phyloP scores from a whole-genome alignment of 441 rosid genomes.

The Adansonia madagascariensis region DNA sequence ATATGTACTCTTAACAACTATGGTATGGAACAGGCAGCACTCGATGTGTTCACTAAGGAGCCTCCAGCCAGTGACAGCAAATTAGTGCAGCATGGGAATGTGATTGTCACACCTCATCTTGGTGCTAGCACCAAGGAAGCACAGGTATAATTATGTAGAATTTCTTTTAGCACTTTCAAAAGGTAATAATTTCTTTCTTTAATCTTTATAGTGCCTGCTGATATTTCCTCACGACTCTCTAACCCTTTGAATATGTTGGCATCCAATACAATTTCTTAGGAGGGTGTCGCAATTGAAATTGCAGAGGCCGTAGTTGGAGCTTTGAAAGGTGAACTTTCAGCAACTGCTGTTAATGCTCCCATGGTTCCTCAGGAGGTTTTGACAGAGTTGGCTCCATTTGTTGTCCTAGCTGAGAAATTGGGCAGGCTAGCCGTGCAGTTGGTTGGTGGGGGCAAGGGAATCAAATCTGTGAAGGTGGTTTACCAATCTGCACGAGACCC shows the following conservation, averaged over 20 bases:
- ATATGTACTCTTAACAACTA: neutral
- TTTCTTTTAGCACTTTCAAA: neutral
- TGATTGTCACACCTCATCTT: slow-evolving; percentile 74
- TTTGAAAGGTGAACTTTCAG: slow-evolving; percentile 63
- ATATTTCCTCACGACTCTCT: neutral
- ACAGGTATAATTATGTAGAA: slow-evolving; percentile 41
- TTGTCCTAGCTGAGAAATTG: slow-evolving; percentile 64
- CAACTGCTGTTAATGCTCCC: slow-evolving; percentile 76
- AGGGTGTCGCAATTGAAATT: slow-evolving; percentile 76
- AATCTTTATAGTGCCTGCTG: too few relatives aligned
- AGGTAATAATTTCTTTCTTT: neutral
- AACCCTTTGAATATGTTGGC: neutral
- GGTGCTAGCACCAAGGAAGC: slow-evolving; percentile 85
- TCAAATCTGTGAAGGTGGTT: slow-evolving; percentile 53
- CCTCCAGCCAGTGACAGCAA: slow-evolving; percentile 59
- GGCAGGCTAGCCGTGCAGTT: slow-evolving; percentile 67
- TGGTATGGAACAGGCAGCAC: slow-evolving; percentile 51
- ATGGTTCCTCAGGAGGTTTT: slow-evolving; percentile 66
- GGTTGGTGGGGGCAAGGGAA: slow-evolving; percentile 60
- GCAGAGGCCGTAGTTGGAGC: slow-evolving; percentile 80
- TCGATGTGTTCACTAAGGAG: slow-evolving; percentile 68
- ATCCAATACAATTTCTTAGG: slow-evolving; percentile 34
- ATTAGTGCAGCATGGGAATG: slow-evolving; percentile 60
- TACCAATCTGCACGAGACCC: slow-evolving; percentile 54
- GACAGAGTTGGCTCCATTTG: slow-evolving; percentile 60